Conservation (phyloP, 192 early-diverging fungal genomes). For the Coemansia sp. region DNA sequence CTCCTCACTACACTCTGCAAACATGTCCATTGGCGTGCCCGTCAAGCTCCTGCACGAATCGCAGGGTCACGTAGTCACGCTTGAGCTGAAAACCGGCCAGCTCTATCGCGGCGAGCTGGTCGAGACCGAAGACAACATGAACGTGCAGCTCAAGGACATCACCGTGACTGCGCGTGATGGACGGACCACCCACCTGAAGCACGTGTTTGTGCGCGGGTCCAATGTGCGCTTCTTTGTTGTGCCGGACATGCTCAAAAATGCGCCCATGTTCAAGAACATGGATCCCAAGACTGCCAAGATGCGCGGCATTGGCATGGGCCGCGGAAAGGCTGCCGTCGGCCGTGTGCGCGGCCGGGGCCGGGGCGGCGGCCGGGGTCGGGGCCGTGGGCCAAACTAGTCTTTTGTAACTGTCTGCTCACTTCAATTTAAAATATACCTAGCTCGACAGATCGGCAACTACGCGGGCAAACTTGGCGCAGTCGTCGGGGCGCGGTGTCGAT, state of each 20-base stretch:
- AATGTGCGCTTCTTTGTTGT: conserved; percentile 91
- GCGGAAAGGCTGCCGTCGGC: conserved; percentile 23
- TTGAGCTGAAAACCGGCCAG: conserved; percentile 93
- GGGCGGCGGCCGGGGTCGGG: conserved; percentile 20
- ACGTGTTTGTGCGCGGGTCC: conserved; percentile 94
- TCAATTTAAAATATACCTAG: conserved; percentile 2
- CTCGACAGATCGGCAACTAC: conserved; percentile 14
- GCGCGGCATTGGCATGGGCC: conserved; percentile 54
- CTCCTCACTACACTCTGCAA: background rate
- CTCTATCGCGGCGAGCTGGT: conserved; percentile 92
- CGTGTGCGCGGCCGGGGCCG: conserved; percentile 23
- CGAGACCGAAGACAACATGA: conserved; percentile 99
- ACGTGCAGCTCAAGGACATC: conserved; percentile 93
- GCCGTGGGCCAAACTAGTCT: conserved; percentile 13
- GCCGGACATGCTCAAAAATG: conserved; percentile 99
- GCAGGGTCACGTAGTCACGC: conserved; percentile 91
- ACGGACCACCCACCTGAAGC: conserved; percentile 84
- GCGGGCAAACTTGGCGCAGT: conserved; percentile 38
- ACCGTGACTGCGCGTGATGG: conserved; percentile 92
- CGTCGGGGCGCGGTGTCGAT: conserved; percentile 36
- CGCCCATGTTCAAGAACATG: conserved; percentile 95
- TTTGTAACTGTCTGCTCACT: background rate
- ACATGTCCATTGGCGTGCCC: conserved; percentile 87
- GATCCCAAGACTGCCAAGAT: conserved; percentile 61
- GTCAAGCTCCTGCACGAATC: conserved; percentile 97